These are phyloP conservation scores for Austroboletus novae-zelandiae DNA, from an alignment of 1,284 basidiomycete species.

Conservation along the genomic window DNA sequence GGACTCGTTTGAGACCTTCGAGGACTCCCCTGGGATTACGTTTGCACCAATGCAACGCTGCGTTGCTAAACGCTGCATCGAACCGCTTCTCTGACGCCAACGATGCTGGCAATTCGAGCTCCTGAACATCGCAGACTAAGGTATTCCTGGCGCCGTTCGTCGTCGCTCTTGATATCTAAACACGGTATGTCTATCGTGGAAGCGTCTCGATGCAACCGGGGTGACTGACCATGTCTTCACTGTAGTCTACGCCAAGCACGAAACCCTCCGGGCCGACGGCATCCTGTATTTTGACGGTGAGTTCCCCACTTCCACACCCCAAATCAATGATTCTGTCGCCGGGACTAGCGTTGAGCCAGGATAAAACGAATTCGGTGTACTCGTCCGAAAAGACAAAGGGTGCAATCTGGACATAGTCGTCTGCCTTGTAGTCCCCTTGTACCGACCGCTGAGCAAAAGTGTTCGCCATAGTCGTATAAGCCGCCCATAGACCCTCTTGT, in stretches of 20 bases:
- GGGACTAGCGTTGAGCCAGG: conserved; percentile 56
- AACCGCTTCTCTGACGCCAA: conserved; percentile 34
- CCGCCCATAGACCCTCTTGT: neutral
- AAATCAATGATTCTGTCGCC: conserved; percentile 77
- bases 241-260: conserved; percentile 70
- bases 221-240: conserved; percentile 64
- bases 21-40: conserved; percentile 65
- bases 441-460: neutral
- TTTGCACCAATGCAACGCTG: conserved; percentile 85
- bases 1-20: conserved; percentile 51
- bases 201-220: neutral
- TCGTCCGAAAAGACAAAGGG: conserved; percentile 74
- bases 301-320: conserved; percentile 81
- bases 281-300: conserved; percentile 57
- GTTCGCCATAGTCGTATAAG: conserved; percentile 10
- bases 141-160: conserved; percentile 46
- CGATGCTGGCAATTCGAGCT: conserved; percentile 36
- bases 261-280: conserved; percentile 53
- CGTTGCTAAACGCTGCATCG: conserved; percentile 76
- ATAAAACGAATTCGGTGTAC: conserved; percentile 60
- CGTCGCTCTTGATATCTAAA: conserved; percentile 57
- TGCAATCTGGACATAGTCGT: conserved; percentile 55
- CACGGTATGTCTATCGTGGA: neutral
- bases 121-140: conserved; percentile 54
- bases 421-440: conserved; percentile 45